Conservation (phyloP, 257 asterid species). For the Solanum medicagineum region DNA sequence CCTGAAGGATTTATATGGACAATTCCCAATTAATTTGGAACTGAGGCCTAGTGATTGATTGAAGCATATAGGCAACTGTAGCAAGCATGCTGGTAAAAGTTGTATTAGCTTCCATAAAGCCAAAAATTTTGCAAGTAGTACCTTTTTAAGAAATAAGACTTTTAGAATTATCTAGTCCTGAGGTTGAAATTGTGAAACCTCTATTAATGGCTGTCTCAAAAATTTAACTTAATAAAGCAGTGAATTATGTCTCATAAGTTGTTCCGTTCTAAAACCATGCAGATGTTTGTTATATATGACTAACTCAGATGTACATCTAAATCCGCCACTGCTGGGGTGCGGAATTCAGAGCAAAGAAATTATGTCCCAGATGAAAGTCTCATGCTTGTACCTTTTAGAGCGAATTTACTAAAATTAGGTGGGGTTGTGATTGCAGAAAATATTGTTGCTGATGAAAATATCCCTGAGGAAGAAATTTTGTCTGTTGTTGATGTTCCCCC, state of each 20-base stretch:
- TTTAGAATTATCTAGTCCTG: not conserved
- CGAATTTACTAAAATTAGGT: not conserved
- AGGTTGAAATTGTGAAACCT: not conserved
- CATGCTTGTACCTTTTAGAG: not conserved
- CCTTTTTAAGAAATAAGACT: not conserved
- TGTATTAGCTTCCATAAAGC: not conserved
- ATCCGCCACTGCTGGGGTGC: not conserved
- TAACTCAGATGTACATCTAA: not conserved
- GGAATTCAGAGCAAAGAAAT: not conserved
- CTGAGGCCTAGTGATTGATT: not conserved
- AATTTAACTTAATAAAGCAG: not conserved
- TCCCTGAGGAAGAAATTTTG: conserved; percentile 72
- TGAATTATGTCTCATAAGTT: not conserved
- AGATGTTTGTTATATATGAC: not conserved
- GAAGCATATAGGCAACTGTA: not conserved
- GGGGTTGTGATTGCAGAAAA: conserved; percentile 37
- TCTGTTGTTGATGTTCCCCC: conserved; percentile 79
- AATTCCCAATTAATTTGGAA: not conserved
- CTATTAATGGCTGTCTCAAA: not conserved
- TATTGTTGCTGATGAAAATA: conserved; percentile 27
- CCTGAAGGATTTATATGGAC: not conserved
- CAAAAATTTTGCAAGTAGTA: not conserved
- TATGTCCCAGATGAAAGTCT: not conserved
- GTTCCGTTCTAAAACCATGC: not conserved
- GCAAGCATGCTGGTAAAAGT: not conserved